These are phyloP conservation scores for Oropetium thomaeum DNA, from an alignment of 176 grass and related monocot species.

Conservation along the genomic window DNA sequence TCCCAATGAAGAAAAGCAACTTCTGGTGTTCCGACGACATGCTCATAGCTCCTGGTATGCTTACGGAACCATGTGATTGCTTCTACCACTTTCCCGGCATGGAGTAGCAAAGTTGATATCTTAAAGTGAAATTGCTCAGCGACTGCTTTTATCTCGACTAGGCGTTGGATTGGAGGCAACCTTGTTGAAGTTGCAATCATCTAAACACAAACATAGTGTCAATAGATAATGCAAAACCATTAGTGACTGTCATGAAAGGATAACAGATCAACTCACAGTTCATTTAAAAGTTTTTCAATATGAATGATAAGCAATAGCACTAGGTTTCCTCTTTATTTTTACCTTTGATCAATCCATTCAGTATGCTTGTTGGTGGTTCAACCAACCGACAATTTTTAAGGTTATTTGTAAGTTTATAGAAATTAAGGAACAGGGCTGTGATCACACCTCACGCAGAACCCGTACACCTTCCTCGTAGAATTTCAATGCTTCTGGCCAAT, in stretches of 20 bases:
- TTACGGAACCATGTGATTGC: slow-evolving; percentile 90
- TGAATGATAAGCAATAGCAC: background rate
- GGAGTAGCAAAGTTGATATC: slow-evolving; percentile 95
- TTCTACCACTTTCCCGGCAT: slow-evolving; percentile 82
- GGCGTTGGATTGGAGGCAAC: slow-evolving; percentile 85
- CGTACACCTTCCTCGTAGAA: slow-evolving; percentile 96
- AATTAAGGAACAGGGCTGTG: slow-evolving; percentile 26
- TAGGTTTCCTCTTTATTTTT: slow-evolving; percentile 4
- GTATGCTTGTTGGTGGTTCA: slow-evolving; percentile 12
- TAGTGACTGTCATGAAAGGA: slow-evolving; percentile 19
- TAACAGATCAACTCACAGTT: slow-evolving; percentile 4
- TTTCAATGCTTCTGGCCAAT: slow-evolving; percentile 87
- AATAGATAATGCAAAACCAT: slow-evolving; percentile 33
- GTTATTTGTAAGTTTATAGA: background rate
- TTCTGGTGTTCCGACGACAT: slow-evolving; percentile 61
- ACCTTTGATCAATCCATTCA: slow-evolving; percentile 1
- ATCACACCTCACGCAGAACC: slow-evolving; percentile 78
- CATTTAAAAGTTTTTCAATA: background rate
- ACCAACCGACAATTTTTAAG: no score
- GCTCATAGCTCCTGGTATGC: slow-evolving; percentile 69
- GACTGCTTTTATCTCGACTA: slow-evolving; percentile 92
- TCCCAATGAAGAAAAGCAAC: slow-evolving; percentile 95
- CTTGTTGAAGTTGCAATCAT: slow-evolving; percentile 82
- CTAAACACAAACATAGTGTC: slow-evolving; percentile 48
- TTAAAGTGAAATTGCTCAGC: slow-evolving; percentile 92